Percentiles rank a stretch among this genome's conserved stretches.
Evolutionary conservation across 192 early-diverging fungal genomes (phyloP).

Genomic region (Backusella tarrabulga): DNA sequence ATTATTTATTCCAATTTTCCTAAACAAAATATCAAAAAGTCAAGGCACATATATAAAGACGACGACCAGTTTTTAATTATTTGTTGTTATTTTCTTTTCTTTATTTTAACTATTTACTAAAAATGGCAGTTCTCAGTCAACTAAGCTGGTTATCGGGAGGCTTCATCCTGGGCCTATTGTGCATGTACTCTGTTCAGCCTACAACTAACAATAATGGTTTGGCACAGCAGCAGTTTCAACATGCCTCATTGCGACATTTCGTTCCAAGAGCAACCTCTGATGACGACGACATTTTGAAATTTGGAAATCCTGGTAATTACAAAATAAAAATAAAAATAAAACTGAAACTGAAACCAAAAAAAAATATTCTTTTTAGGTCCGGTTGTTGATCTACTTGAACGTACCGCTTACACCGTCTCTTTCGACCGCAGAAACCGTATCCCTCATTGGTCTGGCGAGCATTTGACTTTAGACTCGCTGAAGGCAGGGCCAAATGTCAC

Average conservation of each 20-base stretch:
- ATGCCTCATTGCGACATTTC: background rate
- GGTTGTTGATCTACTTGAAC: conserved; percentile 63
- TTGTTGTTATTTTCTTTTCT: background rate
- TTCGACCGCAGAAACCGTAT: conserved; percentile 59
- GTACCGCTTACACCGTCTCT: conserved; percentile 64
- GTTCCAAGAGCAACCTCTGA: background rate
- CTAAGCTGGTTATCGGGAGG: background rate
- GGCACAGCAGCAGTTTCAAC: background rate
- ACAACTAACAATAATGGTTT: background rate
- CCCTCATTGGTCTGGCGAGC: conserved; percentile 28
- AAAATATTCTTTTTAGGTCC: conserved; percentile 43
- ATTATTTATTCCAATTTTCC: background rate
- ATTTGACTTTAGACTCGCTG: conserved; percentile 9
- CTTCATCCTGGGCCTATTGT: background rate
- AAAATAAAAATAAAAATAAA: background rate
- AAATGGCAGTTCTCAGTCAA: background rate
- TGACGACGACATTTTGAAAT: conserved; percentile 5
- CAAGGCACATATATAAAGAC: background rate
- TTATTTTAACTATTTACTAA: background rate
- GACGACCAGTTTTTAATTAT: background rate
- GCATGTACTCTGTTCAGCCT: background rate
- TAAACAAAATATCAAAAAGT: no score
- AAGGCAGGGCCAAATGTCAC: conserved; percentile 20
- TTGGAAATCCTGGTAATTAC: conserved; percentile 30
- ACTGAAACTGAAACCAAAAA: background rate